These are phyloP conservation scores for Zasmidium angulare DNA, from an alignment of 2,329 filamentous ascomycete species.

Conservation along the genomic window DNA sequence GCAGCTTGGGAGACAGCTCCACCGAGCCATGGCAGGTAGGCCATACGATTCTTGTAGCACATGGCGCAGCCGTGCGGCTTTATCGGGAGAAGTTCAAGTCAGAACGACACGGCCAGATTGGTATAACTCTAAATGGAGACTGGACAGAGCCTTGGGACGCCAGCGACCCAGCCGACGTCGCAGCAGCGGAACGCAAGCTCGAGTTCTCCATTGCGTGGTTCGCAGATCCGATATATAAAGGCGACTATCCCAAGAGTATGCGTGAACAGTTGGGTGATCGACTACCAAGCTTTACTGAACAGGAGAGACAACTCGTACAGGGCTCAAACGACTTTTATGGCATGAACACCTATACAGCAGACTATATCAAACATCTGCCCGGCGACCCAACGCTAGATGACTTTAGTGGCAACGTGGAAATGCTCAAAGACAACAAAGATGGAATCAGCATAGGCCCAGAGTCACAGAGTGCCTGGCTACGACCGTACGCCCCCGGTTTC, in stretches of 20 bases:
- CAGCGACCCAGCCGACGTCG: slow-evolving; percentile 1
- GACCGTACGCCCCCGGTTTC: slow-evolving; percentile 74
- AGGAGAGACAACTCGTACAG: slow-evolving; percentile 72
- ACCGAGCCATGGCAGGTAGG: slow-evolving; percentile 81
- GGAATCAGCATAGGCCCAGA: slow-evolving; percentile 76
- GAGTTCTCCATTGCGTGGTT: slow-evolving; percentile 7
- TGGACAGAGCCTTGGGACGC: slow-evolving; percentile 39
- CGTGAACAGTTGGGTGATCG: slow-evolving; percentile 72
- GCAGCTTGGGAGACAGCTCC: slow-evolving; percentile 66
- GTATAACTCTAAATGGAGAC: slow-evolving; percentile 79
- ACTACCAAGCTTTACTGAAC: slow-evolving; percentile 70
- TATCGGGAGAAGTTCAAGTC: slow-evolving; percentile 81
- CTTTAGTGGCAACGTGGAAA: slow-evolving; percentile 73
- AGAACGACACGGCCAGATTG: slow-evolving; percentile 72
- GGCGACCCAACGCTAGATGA: slow-evolving; percentile 60
- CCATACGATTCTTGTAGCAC: slow-evolving; percentile 72
- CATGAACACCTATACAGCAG: slow-evolving; percentile 83
- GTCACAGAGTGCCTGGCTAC: slow-evolving; percentile 80
- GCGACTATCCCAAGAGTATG: slow-evolving; percentile 61
- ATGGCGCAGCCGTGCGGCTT: slow-evolving; percentile 75
- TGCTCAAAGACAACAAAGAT: slow-evolving; percentile 64
- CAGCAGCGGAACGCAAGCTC: slow-evolving; percentile 24
- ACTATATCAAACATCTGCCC: slow-evolving; percentile 76
- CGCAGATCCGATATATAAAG: slow-evolving; percentile 1
- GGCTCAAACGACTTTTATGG: slow-evolving; percentile 93